Base-by-base conservation (phyloP, 345 rosid genomes). In the Brassica juncea region DNA sequence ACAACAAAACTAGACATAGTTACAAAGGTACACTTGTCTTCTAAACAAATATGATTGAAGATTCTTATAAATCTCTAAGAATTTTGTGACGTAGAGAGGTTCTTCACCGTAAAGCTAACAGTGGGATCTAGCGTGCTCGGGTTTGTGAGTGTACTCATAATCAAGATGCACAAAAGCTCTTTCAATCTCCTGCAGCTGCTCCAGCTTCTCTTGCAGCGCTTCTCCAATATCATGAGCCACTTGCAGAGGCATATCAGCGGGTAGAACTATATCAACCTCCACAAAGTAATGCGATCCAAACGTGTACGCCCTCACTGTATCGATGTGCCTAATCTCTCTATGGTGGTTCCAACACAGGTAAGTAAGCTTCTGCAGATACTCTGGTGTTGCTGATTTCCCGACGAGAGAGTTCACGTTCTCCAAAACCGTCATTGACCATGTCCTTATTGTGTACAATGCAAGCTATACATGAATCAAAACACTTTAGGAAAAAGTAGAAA, bases 331-430 rank as follows among this genome's bases (percentile, higher is more conserved):
- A 15, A 95, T 80, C 49, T 96, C 86, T 84, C 84, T 85, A 84
- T 93, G 99, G 76, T 95, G 98, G 82, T 95, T 95, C 99, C 99
- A 95, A 76, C 96, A 93, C 25, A 95, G 93, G 83, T 93, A 95
- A 1, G 99, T 95, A 28, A 95, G 90, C 58, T 95, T 95, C 82
- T 93, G 96, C 27, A 93, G 89, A 71, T 83, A 95, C 52, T 93
- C 94, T 2, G 99, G 99, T 14, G 93, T 77, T 12, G 99, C 99
- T 60, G 97, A 86, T 80, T 75, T 91, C 68, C 98, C 98, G 0
- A 93, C 97, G 0, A 95, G 86, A 66, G 99, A 95, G 78, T 93
- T 87, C 66, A 95, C 99, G 58, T 93, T 95, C 82, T 95, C 99
- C 80, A 95, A 68, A 19, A 95, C 98, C 0, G 98, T 95, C 91